Percentiles rank a stretch among this genome's conserved stretches.
Evolutionary conservation across 345 rosid species (phyloP).

Genomic region (Ailanthus altissimus): DNA sequence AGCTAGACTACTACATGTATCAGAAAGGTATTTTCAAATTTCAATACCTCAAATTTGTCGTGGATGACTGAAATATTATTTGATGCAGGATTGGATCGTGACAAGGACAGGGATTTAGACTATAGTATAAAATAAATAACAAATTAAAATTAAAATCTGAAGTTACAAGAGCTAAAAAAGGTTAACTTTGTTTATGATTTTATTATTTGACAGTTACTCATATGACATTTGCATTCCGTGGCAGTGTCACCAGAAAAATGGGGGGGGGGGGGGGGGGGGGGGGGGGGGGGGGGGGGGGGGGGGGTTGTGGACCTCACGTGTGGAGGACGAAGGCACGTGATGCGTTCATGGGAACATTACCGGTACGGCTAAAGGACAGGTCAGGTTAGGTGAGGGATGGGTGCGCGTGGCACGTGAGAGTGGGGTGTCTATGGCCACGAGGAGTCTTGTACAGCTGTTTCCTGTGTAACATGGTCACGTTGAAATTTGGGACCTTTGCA

Average conservation of each 20-base stretch:
- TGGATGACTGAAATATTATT: too few relatives aligned
- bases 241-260: neutral
- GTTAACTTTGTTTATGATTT: too few relatives aligned
- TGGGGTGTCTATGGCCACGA: neutral
- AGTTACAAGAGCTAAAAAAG: too few relatives aligned
- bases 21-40: too few relatives aligned
- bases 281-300: too few relatives aligned
- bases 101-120: too few relatives aligned
- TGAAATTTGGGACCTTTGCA: neutral
- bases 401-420: constrained; percentile 31
- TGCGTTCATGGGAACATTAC: neutral
- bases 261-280: too few relatives aligned
- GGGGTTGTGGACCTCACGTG: constrained; percentile 8
- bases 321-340: constrained; percentile 29
- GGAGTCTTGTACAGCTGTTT: constrained; percentile 34
- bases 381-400: constrained; percentile 28
- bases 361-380: constrained; percentile 44
- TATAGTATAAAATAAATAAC: too few relatives aligned
- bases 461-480: constrained; percentile 23
- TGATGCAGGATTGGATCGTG: too few relatives aligned
- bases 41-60: too few relatives aligned
- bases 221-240: neutral
- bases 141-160: too few relatives aligned
- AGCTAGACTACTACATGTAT: neutral
- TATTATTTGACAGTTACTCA: too few relatives aligned